Base-by-base conservation (phyloP, 192 early-diverging fungal genomes). In the Linderina pennispora region DNA sequence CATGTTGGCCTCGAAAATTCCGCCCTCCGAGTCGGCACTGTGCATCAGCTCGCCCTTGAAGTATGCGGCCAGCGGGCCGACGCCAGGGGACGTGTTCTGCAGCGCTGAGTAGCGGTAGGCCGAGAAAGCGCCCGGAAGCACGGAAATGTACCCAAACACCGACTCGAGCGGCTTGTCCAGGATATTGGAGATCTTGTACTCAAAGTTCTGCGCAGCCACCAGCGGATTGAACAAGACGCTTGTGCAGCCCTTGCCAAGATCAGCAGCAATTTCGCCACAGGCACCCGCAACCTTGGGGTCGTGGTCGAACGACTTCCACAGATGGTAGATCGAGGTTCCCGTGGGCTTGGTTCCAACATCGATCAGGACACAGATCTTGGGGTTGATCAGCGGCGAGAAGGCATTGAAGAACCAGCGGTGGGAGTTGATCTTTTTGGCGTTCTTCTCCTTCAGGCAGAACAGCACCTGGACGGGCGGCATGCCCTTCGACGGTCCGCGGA, bases 161-260 rank as follows among this genome's bases (percentile, higher is more conserved):
- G 87, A 89, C 54, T 97, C 94, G 14, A 97, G 76, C 5, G 94
- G 92, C 74, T 97, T 97, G 76, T 97, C 94, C 15, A 97, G 80
- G 38, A 96, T 96, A 60, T 96, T 96, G 35, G 86, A 89, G 79
- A 96, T 96, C 56, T 97, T 97, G 81, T 97, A 97, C 78, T 97
- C 94, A 75, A 97, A 97, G 57, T 96, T 97, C 70, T 97, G 94
- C 4, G 88, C 84, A 2, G 94, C 94, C 0, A 97, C 89, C 31
- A 97, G 62, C 16, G 92, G 92, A 49, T 94, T 94, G 31, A 87
- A 43, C 20, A 69, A 46, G 18, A 90, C 67, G 34, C 84, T 82
- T 36, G 47, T 53, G 50, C 79, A 83, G 23, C 74, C 84, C 25
- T 77, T 79, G 49, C 91, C 92, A 36, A 90, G 63, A 44, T 90